phyloP scores from a whole-genome alignment of 257 asterid species.

The Penstemon barbatus region DNA sequence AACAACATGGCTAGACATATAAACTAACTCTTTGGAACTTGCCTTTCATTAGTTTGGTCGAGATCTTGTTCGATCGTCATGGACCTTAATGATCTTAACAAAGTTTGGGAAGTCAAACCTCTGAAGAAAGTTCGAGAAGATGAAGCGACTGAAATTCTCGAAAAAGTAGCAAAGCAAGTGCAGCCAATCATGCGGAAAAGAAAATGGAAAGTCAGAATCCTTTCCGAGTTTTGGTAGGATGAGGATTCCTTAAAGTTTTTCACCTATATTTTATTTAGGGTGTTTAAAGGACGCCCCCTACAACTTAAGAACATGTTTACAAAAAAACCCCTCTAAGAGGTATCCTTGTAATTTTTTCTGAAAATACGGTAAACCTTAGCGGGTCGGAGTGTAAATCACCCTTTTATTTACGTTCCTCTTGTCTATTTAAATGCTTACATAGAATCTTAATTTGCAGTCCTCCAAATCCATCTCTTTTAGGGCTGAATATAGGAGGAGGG shows the following conservation, averaged over 20 bases:
- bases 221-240: conserved; percentile 76
- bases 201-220: conserved; percentile 75
- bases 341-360: too few relatives aligned
- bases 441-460: conserved; percentile 52
- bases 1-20: neutral
- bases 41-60: conserved; percentile 23
- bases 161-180: conserved; percentile 77
- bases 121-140: conserved; percentile 64
- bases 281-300: too few relatives aligned
- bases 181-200: conserved; percentile 80
- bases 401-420: neutral
- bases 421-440: conserved; percentile 19
- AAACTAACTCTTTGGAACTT: conserved; percentile 8
- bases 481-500: conserved; percentile 80
- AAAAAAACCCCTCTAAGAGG: too few relatives aligned
- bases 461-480: conserved; percentile 61
- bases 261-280: neutral
- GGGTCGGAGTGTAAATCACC: too few relatives aligned
- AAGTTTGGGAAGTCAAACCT: conserved; percentile 80
- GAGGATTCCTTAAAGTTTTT: conserved; percentile 14
- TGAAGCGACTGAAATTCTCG: conserved; percentile 79
- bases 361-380: too few relatives aligned
- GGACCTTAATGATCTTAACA: conserved; percentile 82
- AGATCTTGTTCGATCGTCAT: conserved; percentile 34
- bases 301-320: too few relatives aligned